Evolutionary conservation across 306 rosid genomes (phyloP), one percentile per base, ranked within the genome.

Genomic region (Cicer arietinum): DNA sequence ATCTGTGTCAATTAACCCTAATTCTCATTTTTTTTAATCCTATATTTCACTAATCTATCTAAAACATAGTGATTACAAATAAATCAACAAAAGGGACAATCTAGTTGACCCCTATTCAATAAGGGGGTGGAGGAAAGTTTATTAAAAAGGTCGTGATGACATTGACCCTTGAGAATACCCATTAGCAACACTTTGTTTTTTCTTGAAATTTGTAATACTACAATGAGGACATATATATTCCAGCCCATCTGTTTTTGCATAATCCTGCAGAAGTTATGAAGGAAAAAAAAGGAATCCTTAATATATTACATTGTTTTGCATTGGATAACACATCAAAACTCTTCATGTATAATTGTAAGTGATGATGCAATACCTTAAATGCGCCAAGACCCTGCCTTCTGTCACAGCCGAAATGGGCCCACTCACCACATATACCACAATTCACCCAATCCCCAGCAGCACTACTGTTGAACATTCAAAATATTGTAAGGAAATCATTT

Each of bases 361-460:
- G 53, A 59, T 45, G 18, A 25, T 66, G 83, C 16, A 41, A 40
- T 80, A 95, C 99, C 99, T 95, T 95, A 84, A 95, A 95, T 37
- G 99, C 99, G 5, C 99, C 99, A 30, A 95, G 92, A 51, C 99
- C 99, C 80, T 95, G 98, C 84, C 99, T 84, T 87, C 99, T 89
- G 89, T 95, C 99, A 50, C 99, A 95, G 67, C 99, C 99, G 40
- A 95, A 95, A 80, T 95, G 99, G 5, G 99, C 99, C 99, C 99
- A 95, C 88, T 95, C 99, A 9, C 99, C 99, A 82, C 99, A 95
- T 80, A 95, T 92, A 66, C 99, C 99, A 57, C 99, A 95, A 82
- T 95, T 95, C 72, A 95, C 99, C 99, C 99, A 95, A 77, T 95
- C 99, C 78, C 99, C 99, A 17, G 98, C 96, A 69, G 99, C 99